Evolutionary conservation across 2,329 filamentous ascomycete species (phyloP).

Genomic region (Apiospora sp.): DNA sequence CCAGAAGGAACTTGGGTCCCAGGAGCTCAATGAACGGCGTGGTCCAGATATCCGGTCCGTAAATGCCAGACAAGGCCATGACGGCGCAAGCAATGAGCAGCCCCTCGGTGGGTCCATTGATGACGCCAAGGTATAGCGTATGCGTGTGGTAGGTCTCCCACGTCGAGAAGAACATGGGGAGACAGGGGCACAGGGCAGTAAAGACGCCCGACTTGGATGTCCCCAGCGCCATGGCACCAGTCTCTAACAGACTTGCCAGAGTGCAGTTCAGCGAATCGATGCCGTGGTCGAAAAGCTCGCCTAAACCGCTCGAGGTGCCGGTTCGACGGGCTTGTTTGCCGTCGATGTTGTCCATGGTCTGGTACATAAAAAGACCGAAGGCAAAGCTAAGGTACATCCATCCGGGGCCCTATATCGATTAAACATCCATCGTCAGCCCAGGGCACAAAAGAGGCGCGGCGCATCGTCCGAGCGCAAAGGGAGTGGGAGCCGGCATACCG

Average conservation of each 20-base stretch:
- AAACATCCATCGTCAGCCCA: slow-evolving; percentile 27
- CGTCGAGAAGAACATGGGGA: slow-evolving; percentile 99
- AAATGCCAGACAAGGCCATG: slow-evolving; percentile 88
- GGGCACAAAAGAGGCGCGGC: not conserved
- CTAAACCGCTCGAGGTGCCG: slow-evolving; percentile 91
- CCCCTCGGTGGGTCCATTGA: slow-evolving; percentile 97
- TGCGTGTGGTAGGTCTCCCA: slow-evolving; percentile 99
- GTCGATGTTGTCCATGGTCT: slow-evolving; percentile 98
- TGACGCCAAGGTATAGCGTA: slow-evolving; percentile 92
- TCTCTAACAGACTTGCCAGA: slow-evolving; percentile 87
- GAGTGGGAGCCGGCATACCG: slow-evolving; percentile 62
- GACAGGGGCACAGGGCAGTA: slow-evolving; percentile 87
- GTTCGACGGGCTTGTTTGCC: slow-evolving; percentile 96
- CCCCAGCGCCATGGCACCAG: slow-evolving; percentile 91
- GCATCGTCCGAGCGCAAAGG: not conserved
- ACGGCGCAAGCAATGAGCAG: slow-evolving; percentile 85
- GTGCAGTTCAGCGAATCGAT: slow-evolving; percentile 99
- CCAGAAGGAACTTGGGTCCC: slow-evolving; percentile 62
- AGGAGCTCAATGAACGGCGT: slow-evolving; percentile 75
- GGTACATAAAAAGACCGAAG: slow-evolving; percentile 96
- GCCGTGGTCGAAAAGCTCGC: slow-evolving; percentile 97
- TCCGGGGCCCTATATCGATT: slow-evolving; percentile 69
- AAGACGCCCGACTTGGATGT: slow-evolving; percentile 86
- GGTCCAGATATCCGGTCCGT: slow-evolving; percentile 88
- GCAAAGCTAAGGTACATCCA: slow-evolving; percentile 98